Conservation (phyloP, 2,329 filamentous ascomycete genomes). For the Cladosporium oxysporum region DNA sequence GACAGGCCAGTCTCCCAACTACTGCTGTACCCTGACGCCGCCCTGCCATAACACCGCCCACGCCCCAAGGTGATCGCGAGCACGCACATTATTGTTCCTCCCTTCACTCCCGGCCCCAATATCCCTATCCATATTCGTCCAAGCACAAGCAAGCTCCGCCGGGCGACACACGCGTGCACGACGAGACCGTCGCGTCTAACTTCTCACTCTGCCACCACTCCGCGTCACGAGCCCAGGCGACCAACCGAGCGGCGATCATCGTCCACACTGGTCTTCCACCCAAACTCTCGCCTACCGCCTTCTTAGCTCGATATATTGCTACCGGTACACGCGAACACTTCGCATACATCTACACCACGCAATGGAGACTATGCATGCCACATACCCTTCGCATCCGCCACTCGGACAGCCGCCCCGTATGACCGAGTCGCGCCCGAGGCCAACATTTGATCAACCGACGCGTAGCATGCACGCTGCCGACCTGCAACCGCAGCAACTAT, state of each 20-base stretch:
- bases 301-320: not conserved
- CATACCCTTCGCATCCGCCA: conserved; percentile 23
- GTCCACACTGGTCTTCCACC: conserved; percentile 11
- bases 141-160: not conserved
- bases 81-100: not conserved
- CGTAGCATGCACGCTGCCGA: conserved; percentile 28
- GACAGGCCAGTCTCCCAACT: conserved; percentile 1
- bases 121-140: not conserved
- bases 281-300: conserved; percentile 12
- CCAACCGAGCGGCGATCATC: conserved; percentile 7
- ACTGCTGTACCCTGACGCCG: not conserved
- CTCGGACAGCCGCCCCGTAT: conserved; percentile 7
- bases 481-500: conserved; percentile 26
- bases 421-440: conserved; percentile 17
- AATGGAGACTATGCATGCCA: conserved; percentile 25
- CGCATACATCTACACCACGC: not conserved
- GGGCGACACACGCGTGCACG: not conserved
- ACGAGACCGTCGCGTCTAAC: conserved; percentile 9
- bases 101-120: not conserved
- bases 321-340: not conserved
- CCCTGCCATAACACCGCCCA: not conserved
- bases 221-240: conserved; percentile 7
- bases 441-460: conserved; percentile 26
- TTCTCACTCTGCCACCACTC: not conserved
- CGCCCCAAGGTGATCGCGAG: not conserved